Evolutionary conservation across 2,329 filamentous ascomycete genomes (phyloP), one percentile per base, ranked within the genome.

Genomic region (Colletotrichum sp.): DNA sequence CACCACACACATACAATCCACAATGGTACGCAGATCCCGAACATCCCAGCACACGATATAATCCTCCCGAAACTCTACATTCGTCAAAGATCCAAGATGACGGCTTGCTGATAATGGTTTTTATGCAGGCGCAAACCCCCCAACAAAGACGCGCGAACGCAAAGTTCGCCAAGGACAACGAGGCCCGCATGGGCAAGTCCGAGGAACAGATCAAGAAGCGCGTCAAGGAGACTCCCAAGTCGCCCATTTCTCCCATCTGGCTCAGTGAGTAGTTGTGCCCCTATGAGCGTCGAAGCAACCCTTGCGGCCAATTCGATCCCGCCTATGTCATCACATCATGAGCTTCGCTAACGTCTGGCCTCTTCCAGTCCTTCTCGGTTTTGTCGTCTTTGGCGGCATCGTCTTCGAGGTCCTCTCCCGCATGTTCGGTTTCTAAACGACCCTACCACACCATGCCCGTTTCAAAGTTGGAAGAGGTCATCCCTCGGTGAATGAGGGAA

Each of bases 141-240:
- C 91, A 95, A 85, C 95, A 97, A 89, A 93, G 95, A 84, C 92
- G 92, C 82, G 93, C 93, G 78, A 97, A 97, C 88, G 91, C 91
- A 82, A 94, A 94, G 86, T 98, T 95, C 86, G 93, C 90, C 79
- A 93, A 93, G 84, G 89, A 91, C 70, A 93, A 96, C 84, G 92
- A 94, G 83, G 87, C 89, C 76, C 94, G 93, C 83, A 94, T 94
- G 84, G 95, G 95, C 86, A 95, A 95, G 87, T 90, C 92, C n/a
- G 89, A 92, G 74, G 87, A 87, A 28, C 90, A 92, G 78, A 84
- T 93, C 80, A 93, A 93, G 89, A 91, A 92, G 86, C 86, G 86
- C 77, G 81, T 79, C 80, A 91, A 92, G 88, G 88, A 90, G 81
- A 80, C 85, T 75, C 78, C 84, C 72, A 93, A 92, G 88, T 89